These are phyloP conservation scores for Moniliophthora roreri DNA, from an alignment of 1,284 basidiomycete genomes.

Conservation along the genomic window DNA sequence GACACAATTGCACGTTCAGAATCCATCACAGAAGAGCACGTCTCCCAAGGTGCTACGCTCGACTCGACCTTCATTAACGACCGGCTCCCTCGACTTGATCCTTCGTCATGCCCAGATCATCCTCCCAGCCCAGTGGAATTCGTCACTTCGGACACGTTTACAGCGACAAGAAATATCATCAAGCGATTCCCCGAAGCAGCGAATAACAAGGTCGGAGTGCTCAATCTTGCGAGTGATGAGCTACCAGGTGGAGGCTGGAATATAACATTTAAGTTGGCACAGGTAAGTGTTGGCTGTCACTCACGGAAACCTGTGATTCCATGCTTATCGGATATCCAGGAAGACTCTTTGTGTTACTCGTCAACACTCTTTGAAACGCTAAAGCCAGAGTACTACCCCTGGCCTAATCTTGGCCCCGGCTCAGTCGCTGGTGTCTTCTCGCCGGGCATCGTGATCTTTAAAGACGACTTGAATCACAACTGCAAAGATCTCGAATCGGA, in stretches of 20 bases:
- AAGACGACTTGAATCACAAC: slow-evolving; percentile 39
- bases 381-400: slow-evolving; percentile 40
- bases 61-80: neutral
- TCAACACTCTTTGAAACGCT: slow-evolving; percentile 44
- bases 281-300: slow-evolving; percentile 24
- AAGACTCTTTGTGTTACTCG: slow-evolving; percentile 45
- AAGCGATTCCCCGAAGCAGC: slow-evolving; percentile 16
- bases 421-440: slow-evolving; percentile 41
- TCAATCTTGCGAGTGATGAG: slow-evolving; percentile 43
- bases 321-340: slow-evolving; percentile 23
- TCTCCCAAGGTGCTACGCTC: neutral
- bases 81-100: slow-evolving; percentile 3
- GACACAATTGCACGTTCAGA: neutral
- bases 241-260: slow-evolving; percentile 34
- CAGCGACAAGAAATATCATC: slow-evolving; percentile 1
- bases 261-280: slow-evolving; percentile 29
- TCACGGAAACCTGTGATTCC: neutral
- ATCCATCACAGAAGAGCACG: neutral
- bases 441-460: slow-evolving; percentile 44
- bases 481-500: slow-evolving; percentile 32
- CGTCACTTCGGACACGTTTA: slow-evolving; percentile 2
- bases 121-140: slow-evolving; percentile 1
- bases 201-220: slow-evolving; percentile 32
- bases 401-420: slow-evolving; percentile 42
- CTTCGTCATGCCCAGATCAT: neutral